phyloP scores from a whole-genome alignment of 192 early-diverging fungal genomes.

The Coemansia sp. region DNA sequence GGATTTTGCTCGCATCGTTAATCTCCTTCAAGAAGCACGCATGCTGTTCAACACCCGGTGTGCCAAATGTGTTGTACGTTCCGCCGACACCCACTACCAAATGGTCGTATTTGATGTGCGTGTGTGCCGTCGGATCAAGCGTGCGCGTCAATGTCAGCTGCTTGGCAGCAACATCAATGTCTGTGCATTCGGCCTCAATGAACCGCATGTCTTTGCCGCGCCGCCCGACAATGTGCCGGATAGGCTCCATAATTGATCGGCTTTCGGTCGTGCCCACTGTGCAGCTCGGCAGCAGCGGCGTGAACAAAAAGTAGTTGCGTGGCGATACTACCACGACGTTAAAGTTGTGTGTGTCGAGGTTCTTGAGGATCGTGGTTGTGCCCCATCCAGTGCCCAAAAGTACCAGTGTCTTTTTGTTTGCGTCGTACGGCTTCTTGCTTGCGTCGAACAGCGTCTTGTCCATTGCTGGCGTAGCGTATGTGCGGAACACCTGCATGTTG shows the following conservation, averaged over 20 bases:
- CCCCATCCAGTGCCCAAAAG: constrained; percentile 57
- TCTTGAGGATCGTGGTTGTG: constrained; percentile 72
- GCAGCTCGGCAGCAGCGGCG: constrained; percentile 82
- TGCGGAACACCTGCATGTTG: neutral
- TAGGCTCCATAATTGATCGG: constrained; percentile 82
- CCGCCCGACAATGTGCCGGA: constrained; percentile 74
- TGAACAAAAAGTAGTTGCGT: constrained; percentile 85
- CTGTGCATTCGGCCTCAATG: constrained; percentile 85
- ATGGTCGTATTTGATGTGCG: constrained; percentile 69
- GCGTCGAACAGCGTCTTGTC: constrained; percentile 32
- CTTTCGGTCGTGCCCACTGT: constrained; percentile 86
- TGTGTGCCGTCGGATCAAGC: constrained; percentile 56
- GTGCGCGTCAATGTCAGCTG: constrained; percentile 70
- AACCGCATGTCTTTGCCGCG: constrained; percentile 78
- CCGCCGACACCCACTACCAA: constrained; percentile 83
- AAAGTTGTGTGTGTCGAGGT: constrained; percentile 64
- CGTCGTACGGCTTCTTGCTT: too few species aligned
- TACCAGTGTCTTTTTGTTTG: constrained; percentile 43
- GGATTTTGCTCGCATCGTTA: constrained; percentile 78
- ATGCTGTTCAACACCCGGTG: constrained; percentile 79
- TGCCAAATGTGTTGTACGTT: constrained; percentile 80
- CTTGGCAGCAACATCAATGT: constrained; percentile 82
- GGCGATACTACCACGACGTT: constrained; percentile 79
- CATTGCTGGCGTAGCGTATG: neutral
- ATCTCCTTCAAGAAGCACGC: constrained; percentile 86